Evolutionary conservation across 2,329 filamentous ascomycete genomes (phyloP).

Genomic region (Clarireedia monteithiana): DNA sequence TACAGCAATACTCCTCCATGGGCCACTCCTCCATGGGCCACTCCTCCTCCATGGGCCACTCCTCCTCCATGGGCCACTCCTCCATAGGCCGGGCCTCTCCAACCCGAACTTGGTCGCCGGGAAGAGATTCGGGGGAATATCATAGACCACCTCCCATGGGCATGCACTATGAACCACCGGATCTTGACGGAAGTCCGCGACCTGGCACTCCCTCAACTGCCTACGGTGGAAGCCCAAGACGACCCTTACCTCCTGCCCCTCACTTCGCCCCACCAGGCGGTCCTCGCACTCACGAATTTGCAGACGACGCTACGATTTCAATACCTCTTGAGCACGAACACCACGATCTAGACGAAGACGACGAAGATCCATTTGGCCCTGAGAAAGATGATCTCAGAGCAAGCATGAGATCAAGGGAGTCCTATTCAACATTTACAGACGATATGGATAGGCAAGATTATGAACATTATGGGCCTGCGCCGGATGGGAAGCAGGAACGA

Average conservation of each 20-base stretch:
- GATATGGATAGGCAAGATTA: constrained; percentile 43
- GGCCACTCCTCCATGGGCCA: constrained; percentile 17
- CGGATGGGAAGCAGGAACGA: constrained; percentile 77
- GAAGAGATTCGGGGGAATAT: constrained; percentile 51
- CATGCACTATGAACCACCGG: constrained; percentile 73
- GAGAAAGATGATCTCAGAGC: constrained; percentile 27
- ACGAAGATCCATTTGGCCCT: constrained; percentile 65
- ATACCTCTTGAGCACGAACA: constrained; percentile 58
- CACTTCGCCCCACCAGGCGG: constrained; percentile 58
- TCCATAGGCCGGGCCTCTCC: constrained; percentile 43
- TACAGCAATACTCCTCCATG: constrained; percentile 37
- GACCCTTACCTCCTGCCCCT: constrained; percentile 82
- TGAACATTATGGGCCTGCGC: constrained; percentile 82
- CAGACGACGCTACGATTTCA: constrained; percentile 61
- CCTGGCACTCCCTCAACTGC: constrained; percentile 85
- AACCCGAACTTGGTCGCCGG: constrained; percentile 52
- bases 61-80: constrained; percentile 38
- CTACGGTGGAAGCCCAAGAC: constrained; percentile 80
- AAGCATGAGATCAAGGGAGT: constrained; percentile 27
- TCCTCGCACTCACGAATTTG: constrained; percentile 44
- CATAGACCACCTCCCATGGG: constrained; percentile 58
- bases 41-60: constrained; percentile 32
- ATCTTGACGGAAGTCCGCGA: constrained; percentile 81
- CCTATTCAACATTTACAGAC: constrained; percentile 33
- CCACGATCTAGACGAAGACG: constrained; percentile 49